A percentile compares a stretch with the other conserved stretches of the same genome.
These are phyloP conservation scores for Metschnikowia anglica DNA, from an alignment of 805 yeast genomes.

Conservation along the genomic window DNA sequence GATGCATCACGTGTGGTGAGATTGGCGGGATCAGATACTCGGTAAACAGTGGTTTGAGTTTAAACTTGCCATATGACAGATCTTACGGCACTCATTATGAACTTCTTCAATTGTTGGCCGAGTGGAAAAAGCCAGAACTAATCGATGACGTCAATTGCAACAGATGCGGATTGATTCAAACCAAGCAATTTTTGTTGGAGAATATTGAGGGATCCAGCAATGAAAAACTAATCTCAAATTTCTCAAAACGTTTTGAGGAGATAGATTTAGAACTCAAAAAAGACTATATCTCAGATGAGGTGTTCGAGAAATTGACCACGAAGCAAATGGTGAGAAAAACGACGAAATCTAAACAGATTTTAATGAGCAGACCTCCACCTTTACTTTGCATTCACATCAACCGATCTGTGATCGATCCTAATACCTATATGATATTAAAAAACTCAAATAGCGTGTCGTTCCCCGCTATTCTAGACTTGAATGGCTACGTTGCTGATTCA, in stretches of 20 bases:
- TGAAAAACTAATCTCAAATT: slow-evolving; percentile 31
- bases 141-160: slow-evolving; percentile 95
- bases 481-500: slow-evolving; percentile 67
- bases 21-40: slow-evolving; percentile 88
- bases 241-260: slow-evolving; percentile 29
- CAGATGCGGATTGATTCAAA: slow-evolving; percentile 76
- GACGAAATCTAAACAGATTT: slow-evolving; percentile 79
- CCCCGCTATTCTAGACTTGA: slow-evolving; percentile 65
- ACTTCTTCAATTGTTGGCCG: slow-evolving; percentile 54
- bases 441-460: slow-evolving; percentile 81
- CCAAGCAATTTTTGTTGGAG: slow-evolving; percentile 48
- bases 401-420: slow-evolving; percentile 88
- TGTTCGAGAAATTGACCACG: slow-evolving; percentile 69
- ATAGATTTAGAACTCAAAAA: slow-evolving; percentile 52
- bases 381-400: slow-evolving; percentile 83
- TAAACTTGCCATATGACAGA: slow-evolving; percentile 59
- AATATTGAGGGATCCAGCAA: slow-evolving; percentile 43
- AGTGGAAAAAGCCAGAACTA: slow-evolving; percentile 77
- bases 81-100: slow-evolving; percentile 33
- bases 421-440: slow-evolving; percentile 78
- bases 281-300: slow-evolving; percentile 76
- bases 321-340: slow-evolving; percentile 72
- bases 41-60: slow-evolving; percentile 69
- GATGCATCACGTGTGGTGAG: slow-evolving; percentile 89
- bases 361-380: slow-evolving; percentile 79